Evolutionary conservation across 441 rosid genomes (phyloP).

Genomic region (Capsella rubella): DNA sequence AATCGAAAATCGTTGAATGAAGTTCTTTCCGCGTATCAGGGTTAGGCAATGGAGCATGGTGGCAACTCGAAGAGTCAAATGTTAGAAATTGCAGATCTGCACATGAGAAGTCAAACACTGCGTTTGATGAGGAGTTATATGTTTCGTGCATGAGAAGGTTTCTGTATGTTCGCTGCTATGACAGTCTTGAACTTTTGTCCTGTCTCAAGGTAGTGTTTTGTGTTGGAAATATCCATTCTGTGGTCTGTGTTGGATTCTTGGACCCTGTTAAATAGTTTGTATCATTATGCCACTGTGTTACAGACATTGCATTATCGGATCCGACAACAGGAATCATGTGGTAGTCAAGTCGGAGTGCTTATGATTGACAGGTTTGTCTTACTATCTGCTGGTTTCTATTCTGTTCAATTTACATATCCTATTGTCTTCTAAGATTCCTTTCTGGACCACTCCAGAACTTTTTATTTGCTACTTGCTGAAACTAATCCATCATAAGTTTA

Average conservation of each 20-base stretch:
- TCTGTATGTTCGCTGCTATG: conserved; percentile 73
- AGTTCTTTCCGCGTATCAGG: conserved; percentile 39
- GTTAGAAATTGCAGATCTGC: neutral
- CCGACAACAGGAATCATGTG: conserved; percentile 56
- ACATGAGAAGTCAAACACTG: conserved; percentile 23
- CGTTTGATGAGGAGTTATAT: conserved; percentile 58
- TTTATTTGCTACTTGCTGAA: neutral
- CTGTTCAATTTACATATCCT: neutral
- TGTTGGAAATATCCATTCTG: neutral
- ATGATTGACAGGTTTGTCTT: conserved; percentile 68
- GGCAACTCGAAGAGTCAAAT: conserved; percentile 38
- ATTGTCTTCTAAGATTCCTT: neutral
- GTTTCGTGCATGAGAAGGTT: conserved; percentile 69
- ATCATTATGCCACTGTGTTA: conserved; percentile 3
- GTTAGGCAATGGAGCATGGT: conserved; percentile 42
- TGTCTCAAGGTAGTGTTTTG: conserved; percentile 67
- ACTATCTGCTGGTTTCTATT: conserved; percentile 6
- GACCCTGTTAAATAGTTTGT: neutral
- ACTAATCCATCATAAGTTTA: neutral
- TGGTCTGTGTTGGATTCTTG: conserved; percentile 8
- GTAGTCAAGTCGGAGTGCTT: conserved; percentile 56
- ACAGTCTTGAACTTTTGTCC: conserved; percentile 70
- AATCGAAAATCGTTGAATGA: conserved; percentile 12
- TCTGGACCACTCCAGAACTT: neutral
- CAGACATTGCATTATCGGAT: conserved; percentile 71